phyloP scores from a whole-genome alignment of 176 grass and related monocot genomes.

The Paspalum vaginatum region DNA sequence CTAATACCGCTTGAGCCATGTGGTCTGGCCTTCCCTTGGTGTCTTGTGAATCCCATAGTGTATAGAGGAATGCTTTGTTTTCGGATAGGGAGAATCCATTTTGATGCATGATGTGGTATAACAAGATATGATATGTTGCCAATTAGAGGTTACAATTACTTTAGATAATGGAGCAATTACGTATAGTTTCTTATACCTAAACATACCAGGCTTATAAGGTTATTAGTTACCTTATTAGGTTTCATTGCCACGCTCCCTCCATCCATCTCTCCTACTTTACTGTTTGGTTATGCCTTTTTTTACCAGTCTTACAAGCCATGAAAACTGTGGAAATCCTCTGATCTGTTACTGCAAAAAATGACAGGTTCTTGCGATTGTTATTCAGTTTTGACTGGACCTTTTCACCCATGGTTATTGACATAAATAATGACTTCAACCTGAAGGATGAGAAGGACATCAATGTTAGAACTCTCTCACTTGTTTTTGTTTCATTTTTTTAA shows the following conservation, averaged over 20 bases:
- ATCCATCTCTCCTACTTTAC: neutral
- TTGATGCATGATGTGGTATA: neutral
- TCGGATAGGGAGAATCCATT: neutral
- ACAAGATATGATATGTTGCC: neutral
- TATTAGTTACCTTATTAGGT: slow-evolving; percentile 16
- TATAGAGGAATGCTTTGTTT: slow-evolving; percentile 10
- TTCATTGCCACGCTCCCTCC: neutral
- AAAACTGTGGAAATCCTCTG: slow-evolving; percentile 21
- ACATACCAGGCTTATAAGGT: slow-evolving; percentile 14
- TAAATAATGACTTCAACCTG: slow-evolving; percentile 84
- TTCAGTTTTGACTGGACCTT: slow-evolving; percentile 92
- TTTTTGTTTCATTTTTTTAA: slow-evolving; percentile 30
- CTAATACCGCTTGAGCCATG: neutral
- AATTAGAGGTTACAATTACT: neutral
- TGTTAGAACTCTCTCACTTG: slow-evolving; percentile 49
- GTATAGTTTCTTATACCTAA: slow-evolving; percentile 16
- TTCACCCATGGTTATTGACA: slow-evolving; percentile 89
- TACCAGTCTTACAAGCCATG: slow-evolving; percentile 10
- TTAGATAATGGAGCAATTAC: slow-evolving; percentile 2
- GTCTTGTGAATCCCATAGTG: neutral
- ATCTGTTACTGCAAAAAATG: slow-evolving; percentile 46
- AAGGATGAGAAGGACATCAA: slow-evolving; percentile 89
- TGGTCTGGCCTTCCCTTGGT: neutral
- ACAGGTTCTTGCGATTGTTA: slow-evolving; percentile 86
- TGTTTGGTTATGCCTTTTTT: slow-evolving; percentile 19